Base-by-base conservation (phyloP, 441 rosid genomes). In the Populus hybrid region DNA sequence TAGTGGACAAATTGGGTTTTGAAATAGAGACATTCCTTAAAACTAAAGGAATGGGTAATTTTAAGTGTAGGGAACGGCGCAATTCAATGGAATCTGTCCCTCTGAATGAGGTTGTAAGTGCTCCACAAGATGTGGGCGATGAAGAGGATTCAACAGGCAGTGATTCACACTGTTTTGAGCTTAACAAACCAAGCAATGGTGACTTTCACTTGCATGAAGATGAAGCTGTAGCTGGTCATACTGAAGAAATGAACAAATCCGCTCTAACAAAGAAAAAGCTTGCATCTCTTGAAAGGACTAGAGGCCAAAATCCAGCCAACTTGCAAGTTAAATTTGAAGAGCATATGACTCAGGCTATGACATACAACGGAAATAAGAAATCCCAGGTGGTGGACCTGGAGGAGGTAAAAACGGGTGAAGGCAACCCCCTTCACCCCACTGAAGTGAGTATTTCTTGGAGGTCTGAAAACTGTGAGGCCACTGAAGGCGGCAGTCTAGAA, bases 81-180 rank as follows among this genome's bases (percentile, higher is more conserved):
- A 89, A 84, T 75, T 92, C 98, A 46, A 89, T 95, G 79, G 99
- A 94, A 85, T 91, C 97, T 6, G 93, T 88, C 70, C 94, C 90
- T 59, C 72, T 87, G 53, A 93, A 95, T 73, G 87, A 89, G 77
- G 89, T 84, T 16, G 84, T 84, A 76, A 94, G 94, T 77, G 93
- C 87, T 0, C 94, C 91, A 11, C 92, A 78, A 50, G 93, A 84
- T 67, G 81, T 75, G 24, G 89, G 80, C 21, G 94, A 88, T 35
- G 94, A 90, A 26, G 93, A 89, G 40, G 97, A 86, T 84, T 93
- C 97, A 9, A 88, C 83, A 14, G 87, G 90, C 65, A 89, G 97
- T 75, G 89, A 87, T 69, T 92, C 95, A 2, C 88, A 94, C 77
- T 94, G 97, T 82, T 95, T 94, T 77, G 98, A 96, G 87, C 93